phyloP scores from a whole-genome alignment of 768 basidiomycete genomes.

The Mycena olivaceomarginata region DNA sequence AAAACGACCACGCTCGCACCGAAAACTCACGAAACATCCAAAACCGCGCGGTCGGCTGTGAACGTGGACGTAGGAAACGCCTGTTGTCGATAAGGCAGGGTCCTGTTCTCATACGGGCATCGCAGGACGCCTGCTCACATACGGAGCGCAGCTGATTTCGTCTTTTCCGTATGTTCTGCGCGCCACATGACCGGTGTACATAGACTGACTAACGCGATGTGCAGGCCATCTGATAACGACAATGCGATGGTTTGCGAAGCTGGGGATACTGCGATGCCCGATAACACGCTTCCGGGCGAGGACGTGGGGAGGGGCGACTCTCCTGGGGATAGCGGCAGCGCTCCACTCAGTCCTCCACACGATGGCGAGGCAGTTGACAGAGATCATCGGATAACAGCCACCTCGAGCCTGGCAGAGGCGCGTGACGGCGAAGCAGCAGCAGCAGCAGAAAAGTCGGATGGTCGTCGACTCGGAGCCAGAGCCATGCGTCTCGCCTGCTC shows the following conservation, averaged over 20 bases:
- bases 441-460: not conserved
- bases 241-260: not conserved
- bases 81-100: not conserved
- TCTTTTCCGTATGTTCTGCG: constrained; percentile 4
- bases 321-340: not conserved
- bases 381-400: not conserved
- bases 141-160: constrained; percentile 6
- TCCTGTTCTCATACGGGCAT: not conserved
- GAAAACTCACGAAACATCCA: not conserved
- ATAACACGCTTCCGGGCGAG: not conserved
- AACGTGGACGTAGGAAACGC: too few species aligned
- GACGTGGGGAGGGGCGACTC: not conserved
- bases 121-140: constrained; percentile 25
- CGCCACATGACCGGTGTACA: not conserved
- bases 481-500: not conserved
- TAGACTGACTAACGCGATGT: not conserved
- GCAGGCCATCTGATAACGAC: constrained; percentile 5
- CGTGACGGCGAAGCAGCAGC: too few species aligned
- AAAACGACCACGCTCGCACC: not conserved
- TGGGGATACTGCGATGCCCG: not conserved
- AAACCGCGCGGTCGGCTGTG: not conserved
- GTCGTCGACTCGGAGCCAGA: not conserved
- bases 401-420: too few species aligned
- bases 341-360: not conserved
- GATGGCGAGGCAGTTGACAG: not conserved